phyloP scores from a whole-genome alignment of 2,329 filamentous ascomycete species.

The Botryotinia convoluta region DNA sequence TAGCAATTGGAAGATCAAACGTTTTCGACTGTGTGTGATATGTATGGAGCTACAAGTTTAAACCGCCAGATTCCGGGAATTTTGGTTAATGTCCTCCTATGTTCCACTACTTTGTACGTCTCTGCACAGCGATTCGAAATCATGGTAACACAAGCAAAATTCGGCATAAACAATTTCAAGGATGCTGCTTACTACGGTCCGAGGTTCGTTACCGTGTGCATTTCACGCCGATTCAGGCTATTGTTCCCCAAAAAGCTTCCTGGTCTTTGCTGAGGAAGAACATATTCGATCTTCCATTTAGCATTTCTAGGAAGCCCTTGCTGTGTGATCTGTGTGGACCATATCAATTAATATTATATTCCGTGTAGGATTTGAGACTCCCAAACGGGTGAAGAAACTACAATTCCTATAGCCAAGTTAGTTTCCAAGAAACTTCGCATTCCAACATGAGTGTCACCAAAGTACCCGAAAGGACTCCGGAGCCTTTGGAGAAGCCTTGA shows the following conservation, averaged over 20 bases:
- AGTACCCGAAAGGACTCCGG: neutral
- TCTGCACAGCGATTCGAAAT: neutral
- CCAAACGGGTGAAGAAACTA: neutral
- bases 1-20: neutral
- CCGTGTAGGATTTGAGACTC: neutral
- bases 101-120: conserved; percentile 13
- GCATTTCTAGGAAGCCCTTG: neutral
- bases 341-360: neutral
- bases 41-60: neutral
- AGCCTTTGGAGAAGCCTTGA: neutral
- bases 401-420: neutral
- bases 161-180: neutral
- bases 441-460: neutral
- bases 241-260: neutral
- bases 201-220: conserved; percentile 6
- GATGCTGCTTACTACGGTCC: conserved; percentile 9
- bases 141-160: conserved; percentile 2
- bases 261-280: neutral
- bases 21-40: neutral
- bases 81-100: conserved; percentile 11
- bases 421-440: neutral
- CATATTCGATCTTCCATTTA: too few species aligned
- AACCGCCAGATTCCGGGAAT: conserved; percentile 3
- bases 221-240: neutral
- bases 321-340: neutral